Evolutionary conservation across 1,284 basidiomycete genomes (phyloP), one percentile per base, ranked within the genome.

Genomic region (Fomitopsis schrenkii): DNA sequence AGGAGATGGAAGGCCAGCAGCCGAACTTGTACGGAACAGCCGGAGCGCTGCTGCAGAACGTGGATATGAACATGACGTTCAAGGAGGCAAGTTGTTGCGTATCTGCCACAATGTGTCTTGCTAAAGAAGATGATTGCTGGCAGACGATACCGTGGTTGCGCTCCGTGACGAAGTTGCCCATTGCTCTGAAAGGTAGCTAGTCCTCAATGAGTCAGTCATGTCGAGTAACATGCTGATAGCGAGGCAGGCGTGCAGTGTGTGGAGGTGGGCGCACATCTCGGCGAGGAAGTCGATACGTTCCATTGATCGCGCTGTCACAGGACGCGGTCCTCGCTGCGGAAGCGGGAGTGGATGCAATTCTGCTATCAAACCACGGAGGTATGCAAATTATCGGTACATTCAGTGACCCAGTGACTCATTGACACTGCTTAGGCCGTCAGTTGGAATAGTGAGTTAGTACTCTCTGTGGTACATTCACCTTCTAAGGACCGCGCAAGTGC

Each of bases 291-390:
- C 17, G 17, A 58, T 30, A 15, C 57, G 5, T 60, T 3, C 22
- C 19, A 17, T 17, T 57, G 53, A 63, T 17, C 12, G 42, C n/a
- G 26, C 61, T 9, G 38, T 15, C 38, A 40, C 62, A 88, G 85
- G 90, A 92, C 72, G 95, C 94, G 1, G 86, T 97, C 6, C 81
- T 94, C 59, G 96, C 96, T 22, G 89, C 85, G n/a, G 91, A 97
- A 70, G 85, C 86, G 14, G 94, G 95, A 5, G 85, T 91, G 19
- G 89, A 93, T 63, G 95, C 93, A 6, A 91, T 98, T 59, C 81
- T 97, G 33, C 75, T 95, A n/a, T 93, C 92, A 4, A 97, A 97
- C 68, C 95, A 97, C 69, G 94, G 94, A 62, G 94, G 95, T 86
- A 72, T 67, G 85, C 72, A 33, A 54, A 36, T 15, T 8, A 15